Base-by-base conservation (phyloP, 768 basidiomycete genomes). In the Xanthoconium stramineum region DNA sequence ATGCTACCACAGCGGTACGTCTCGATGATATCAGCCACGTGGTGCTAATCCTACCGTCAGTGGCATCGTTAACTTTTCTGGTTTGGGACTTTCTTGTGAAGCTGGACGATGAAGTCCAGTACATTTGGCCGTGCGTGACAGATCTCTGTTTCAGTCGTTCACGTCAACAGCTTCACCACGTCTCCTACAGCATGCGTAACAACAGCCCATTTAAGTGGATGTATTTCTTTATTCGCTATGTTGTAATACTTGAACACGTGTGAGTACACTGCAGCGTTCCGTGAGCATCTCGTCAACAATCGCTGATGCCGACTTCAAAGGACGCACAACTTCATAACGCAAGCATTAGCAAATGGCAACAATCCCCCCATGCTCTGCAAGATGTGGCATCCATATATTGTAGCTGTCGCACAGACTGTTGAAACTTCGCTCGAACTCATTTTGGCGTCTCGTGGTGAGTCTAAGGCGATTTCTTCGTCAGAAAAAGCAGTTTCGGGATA, bases 121-220 rank as follows among this genome's bases (percentile, higher is more conserved):
- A 56, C 32, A 45, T 69, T 29, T 66, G 58, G 69, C 37, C 40
- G 60, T 73, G 28, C 63, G 71, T 55, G 33, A 14, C 36, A 1
- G 13, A 3, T 45, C 38, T 50, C 0, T 5, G 35, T 12, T 39
- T 49, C 35, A 15, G 24, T 24, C 24, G 24, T 54, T 32, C 17
- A 14, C 13, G n/a, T 38, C 12, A 13, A n/a, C 37, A 49, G 24
- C 13, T 43, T 49, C 44, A 62, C 14, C 5, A 20, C 5, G 11
- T 13, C 19, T 15, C 9, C n/a, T 13, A 19, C 40, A 74, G 72
- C 17, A 71, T 69, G 59, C 59, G 53, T 9, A 61, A 63, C 20
- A 42, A 32, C 19, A 63, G 40, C 10, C 55, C 55, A 5, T 60
- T 69, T 20, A 74, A 69, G 52, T 73, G 72, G 70, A 28, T 62